phyloP scores from a whole-genome alignment of 23 red algal species.

The Gracilaria domingensis region DNA sequence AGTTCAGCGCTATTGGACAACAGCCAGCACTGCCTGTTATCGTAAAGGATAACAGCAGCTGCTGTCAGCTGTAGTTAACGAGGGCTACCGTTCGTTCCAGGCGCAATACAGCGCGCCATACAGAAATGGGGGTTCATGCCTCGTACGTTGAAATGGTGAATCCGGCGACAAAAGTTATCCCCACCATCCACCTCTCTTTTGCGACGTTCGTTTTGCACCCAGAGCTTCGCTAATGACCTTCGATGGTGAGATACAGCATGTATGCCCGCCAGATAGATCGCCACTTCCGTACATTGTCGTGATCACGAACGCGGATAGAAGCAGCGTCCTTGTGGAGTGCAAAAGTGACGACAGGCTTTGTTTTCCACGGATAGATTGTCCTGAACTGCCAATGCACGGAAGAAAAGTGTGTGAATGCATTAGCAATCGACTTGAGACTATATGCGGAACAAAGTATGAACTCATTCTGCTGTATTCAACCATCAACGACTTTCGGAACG shows the following conservation, averaged over 20 bases:
- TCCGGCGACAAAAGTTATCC: too few relatives aligned
- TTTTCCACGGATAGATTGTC: background rate
- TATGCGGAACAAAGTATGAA: conserved; percentile 6
- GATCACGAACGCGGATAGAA: background rate
- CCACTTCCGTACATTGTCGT: background rate
- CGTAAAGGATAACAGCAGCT: too few relatives aligned
- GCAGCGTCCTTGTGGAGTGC: background rate
- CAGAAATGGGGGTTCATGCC: too few relatives aligned
- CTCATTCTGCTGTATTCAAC: background rate
- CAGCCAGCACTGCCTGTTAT: too few relatives aligned
- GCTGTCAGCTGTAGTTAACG: too few relatives aligned
- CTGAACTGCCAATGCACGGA: background rate
- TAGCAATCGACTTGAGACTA: background rate
- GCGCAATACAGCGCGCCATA: too few relatives aligned
- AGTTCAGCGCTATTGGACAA: too few relatives aligned
- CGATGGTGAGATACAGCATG: background rate
- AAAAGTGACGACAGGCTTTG: background rate
- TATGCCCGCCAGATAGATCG: background rate
- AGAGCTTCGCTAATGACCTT: too few relatives aligned
- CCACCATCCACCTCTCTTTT: too few relatives aligned
- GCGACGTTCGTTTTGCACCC: too few relatives aligned
- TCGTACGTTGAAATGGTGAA: too few relatives aligned
- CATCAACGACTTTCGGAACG: background rate
- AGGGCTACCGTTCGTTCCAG: too few relatives aligned
- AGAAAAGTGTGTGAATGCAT: background rate